Base-by-base conservation (phyloP, 306 rosid genomes). In the Lathyrus oleraceus region DNA sequence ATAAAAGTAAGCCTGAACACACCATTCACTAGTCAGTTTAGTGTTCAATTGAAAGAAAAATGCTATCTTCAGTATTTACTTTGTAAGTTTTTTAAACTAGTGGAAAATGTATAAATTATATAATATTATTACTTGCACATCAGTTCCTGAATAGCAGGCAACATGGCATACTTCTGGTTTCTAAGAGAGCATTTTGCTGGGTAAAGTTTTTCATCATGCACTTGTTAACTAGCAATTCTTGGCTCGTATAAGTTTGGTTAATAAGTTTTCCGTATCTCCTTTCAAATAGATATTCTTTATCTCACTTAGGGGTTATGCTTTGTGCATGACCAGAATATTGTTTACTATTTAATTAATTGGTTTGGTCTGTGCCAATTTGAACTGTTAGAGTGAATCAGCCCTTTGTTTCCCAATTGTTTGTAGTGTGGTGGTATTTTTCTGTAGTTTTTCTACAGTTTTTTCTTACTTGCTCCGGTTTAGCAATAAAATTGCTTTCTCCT, bases 401-500 rank as follows among this genome's bases (percentile, higher is more conserved):
- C 9, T 21, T 20, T 53, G 60, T 53, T 53, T 53, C 60, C 10
- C 8, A 53, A 21, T 19, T 53, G 5, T 53, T 53, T 53, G 60
- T 20, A 53, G 12, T 53, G 15, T 53, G 60, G 60, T 53, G 35
- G 32, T 53, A 32, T 53, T 53, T 53, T 53, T 11, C 60, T 53
- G 1, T 10, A 20, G 47, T 42, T 42, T 19, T 53, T 4, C 15
- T 20, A 9, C 32, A 21, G 30, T 53, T 53, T 13, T 53, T 20
- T 53, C 30, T 53, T 20, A 19, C 25, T 5, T 53, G 32, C 32
- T 25, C 17, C 10, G 60, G 12, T 21, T 53, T 13, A 53, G 60
- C 32, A 53, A 52, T 52, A 19, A 20, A 53, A 21, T 5, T 53
- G 30, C 5, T 20, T 10, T 53, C 36, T 32, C 36, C 60, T 53